Evolutionary conservation across 108 stramenopile species (phyloP).

Genomic region (Stephanodiscus triporus): DNA sequence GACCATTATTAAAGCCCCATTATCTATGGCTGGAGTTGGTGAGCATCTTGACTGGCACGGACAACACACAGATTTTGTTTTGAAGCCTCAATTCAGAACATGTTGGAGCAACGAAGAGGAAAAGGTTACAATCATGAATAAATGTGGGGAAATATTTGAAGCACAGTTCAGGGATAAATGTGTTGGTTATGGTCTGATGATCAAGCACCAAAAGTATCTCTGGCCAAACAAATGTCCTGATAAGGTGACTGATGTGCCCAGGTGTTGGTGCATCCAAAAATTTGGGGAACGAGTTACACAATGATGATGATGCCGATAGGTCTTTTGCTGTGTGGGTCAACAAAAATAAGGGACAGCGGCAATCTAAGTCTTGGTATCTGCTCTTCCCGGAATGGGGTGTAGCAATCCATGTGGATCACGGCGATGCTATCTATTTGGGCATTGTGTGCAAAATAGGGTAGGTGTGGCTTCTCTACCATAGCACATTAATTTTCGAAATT

Average conservation of each 20-base stretch:
- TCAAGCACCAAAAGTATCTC: neutral
- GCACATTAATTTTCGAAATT: too few species aligned
- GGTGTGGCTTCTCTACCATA: too few species aligned
- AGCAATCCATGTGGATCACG: too few species aligned
- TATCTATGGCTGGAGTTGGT: too few species aligned
- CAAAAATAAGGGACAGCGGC: neutral
- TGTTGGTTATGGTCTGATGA: neutral
- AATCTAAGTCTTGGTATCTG: neutral
- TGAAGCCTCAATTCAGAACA: neutral
- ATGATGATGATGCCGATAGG: neutral
- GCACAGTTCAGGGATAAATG: neutral
- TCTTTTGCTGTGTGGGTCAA: neutral
- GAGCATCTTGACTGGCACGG: neutral
- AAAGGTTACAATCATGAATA: neutral
- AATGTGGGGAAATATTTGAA: neutral
- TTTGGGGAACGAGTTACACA: neutral
- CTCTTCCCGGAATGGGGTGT: neutral
- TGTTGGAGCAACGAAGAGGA: neutral
- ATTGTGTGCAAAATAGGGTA: too few species aligned
- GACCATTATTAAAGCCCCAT: too few species aligned
- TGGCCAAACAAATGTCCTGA: neutral
- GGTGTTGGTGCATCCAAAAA: neutral
- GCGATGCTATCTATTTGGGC: too few species aligned
- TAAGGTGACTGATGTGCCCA: neutral
- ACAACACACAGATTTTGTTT: conserved; percentile 3